Base-by-base conservation (phyloP, 148 eudicot species). In the Chenopodium suecicum region DNA sequence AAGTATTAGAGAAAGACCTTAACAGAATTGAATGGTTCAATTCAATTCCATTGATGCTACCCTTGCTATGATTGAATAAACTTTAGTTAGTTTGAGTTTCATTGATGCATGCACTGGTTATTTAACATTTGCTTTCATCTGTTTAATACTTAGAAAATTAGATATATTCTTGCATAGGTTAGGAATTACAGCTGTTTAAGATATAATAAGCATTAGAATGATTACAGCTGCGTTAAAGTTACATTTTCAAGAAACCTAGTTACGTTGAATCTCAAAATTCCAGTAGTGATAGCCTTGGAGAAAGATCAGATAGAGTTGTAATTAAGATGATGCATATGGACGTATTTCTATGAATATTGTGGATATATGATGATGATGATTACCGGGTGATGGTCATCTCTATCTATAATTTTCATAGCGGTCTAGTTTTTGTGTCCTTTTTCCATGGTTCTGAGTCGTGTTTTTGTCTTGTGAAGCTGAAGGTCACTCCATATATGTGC, bases 401-500 rank as follows among this genome's bases (percentile, higher is more conserved):
- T 46, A 27, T 17, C 34, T 74, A 17, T 68, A 69, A 70, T 13
- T 58, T 14, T 80, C 32, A 48, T 20, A 17, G 63, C 25, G 23
- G 71, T 64, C 19, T 76, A 48, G 23, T 63, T 56, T 54, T 10
- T 2, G 31, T 25, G 34, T 47, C 58, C 76, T 41, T 47, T 67
- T 58, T 56, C 20, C 19, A 73, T 78, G 79, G 46, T 68, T 46
- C 56, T 78, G 68, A 85, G 60, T 60, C 62, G 54, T 74, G 12
- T 41, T 62, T 62, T 75, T 70, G 46, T 79, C 76, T 79, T 56
- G 65, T 77, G 60, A 72, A 90, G 89, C 56, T 62, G 89, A 87
- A 89, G 93, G 94, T 70, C 83, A 89, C 80, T 91, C 97, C 52
- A 86, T 93, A 54, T 89, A 89, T 56, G 85, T 93, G 58, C 88